A percentile compares a stretch with the other conserved stretches of the same genome.
phyloP scores from a whole-genome alignment of 139 green algal genomes.

The Chlamydomonas applanata region DNA sequence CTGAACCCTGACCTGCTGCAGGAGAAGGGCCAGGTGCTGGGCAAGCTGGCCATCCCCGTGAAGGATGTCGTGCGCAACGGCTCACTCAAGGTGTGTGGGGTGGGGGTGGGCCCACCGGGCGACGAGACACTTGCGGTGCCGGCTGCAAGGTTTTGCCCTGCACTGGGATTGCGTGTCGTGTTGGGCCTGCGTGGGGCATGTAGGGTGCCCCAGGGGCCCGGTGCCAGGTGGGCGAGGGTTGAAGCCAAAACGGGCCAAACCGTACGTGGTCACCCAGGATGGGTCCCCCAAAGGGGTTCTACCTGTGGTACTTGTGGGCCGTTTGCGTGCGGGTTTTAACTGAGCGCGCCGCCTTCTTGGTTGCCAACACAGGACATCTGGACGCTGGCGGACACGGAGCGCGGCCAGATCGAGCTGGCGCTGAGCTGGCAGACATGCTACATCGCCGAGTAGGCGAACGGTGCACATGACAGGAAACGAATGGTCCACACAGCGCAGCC shows the following conservation, averaged over 20 bases:
- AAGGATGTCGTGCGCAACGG: conserved; percentile 61
- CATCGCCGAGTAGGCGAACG: too few relatives aligned
- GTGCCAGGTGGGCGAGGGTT: not conserved
- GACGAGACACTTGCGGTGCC: not conserved
- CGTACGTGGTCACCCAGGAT: not conserved
- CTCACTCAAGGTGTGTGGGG: conserved; percentile 45
- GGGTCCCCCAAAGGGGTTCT: not conserved
- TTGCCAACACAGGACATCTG: not conserved
- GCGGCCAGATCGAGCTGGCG: conserved; percentile 38
- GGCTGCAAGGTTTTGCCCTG: not conserved
- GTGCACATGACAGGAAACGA: too few relatives aligned
- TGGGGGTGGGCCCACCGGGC: conserved; percentile 11
- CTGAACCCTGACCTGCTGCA: too few relatives aligned
- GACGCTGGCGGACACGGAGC: conserved; percentile 28
- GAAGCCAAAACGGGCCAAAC: not conserved
- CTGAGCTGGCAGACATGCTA: conserved; percentile 27
- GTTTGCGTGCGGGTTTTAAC: too few relatives aligned
- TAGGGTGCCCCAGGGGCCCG: too few relatives aligned
- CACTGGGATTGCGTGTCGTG: not conserved
- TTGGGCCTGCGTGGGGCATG: not conserved
- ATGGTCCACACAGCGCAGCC: too few relatives aligned
- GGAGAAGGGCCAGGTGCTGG: conserved; percentile 47
- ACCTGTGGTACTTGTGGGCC: too few relatives aligned
- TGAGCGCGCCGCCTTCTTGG: not conserved
- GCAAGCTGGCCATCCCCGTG: conserved; percentile 51